Percentiles rank a stretch among this genome's conserved stretches.
phyloP scores from a whole-genome alignment of 257 asterid species.

The Paulownia fortunei region DNA sequence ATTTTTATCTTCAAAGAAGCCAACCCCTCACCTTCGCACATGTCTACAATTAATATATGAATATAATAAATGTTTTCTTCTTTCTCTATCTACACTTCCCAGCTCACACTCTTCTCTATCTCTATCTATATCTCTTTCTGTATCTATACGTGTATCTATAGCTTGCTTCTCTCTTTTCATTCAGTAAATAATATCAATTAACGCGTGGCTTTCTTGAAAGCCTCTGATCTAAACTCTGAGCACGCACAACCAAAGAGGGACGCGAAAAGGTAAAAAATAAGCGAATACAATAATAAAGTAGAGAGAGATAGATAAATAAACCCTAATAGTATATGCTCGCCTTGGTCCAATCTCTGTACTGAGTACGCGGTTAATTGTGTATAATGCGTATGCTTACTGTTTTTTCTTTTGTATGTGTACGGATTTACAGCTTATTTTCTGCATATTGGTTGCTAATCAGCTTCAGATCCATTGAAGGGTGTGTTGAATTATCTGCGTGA shows the following conservation, averaged over 20 bases:
- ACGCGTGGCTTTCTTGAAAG: slow-evolving; percentile 44
- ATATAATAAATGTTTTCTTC: slow-evolving; percentile 34
- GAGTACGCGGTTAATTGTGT: slow-evolving; percentile 25
- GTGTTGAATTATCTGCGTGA: slow-evolving; percentile 37
- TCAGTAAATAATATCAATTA: slow-evolving; percentile 29
- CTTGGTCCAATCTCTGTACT: slow-evolving; percentile 32
- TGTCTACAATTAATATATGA: slow-evolving; percentile 11
- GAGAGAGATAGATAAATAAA: too few relatives aligned
- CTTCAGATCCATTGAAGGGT: slow-evolving; percentile 60
- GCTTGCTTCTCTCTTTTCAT: slow-evolving; percentile 30
- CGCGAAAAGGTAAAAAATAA: slow-evolving; percentile 30
- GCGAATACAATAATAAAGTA: slow-evolving; percentile 13
- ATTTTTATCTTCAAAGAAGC: slow-evolving; percentile 20
- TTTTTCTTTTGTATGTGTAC: slow-evolving; percentile 3
- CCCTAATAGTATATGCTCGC: slow-evolving; percentile 35
- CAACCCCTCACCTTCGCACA: slow-evolving; percentile 22
- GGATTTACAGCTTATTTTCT: slow-evolving; percentile 16
- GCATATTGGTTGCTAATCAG: slow-evolving; percentile 26
- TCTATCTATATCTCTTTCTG: slow-evolving; percentile 33
- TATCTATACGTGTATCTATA: slow-evolving; percentile 32
- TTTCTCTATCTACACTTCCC: slow-evolving; percentile 41
- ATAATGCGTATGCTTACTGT: slow-evolving; percentile 33
- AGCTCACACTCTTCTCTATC: slow-evolving; percentile 48
- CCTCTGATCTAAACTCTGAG: slow-evolving; percentile 59
- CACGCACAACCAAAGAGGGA: slow-evolving; percentile 33